These are phyloP conservation scores for Seminavis robusta DNA, from an alignment of 108 stramenopile species.

Conservation along the genomic window DNA sequence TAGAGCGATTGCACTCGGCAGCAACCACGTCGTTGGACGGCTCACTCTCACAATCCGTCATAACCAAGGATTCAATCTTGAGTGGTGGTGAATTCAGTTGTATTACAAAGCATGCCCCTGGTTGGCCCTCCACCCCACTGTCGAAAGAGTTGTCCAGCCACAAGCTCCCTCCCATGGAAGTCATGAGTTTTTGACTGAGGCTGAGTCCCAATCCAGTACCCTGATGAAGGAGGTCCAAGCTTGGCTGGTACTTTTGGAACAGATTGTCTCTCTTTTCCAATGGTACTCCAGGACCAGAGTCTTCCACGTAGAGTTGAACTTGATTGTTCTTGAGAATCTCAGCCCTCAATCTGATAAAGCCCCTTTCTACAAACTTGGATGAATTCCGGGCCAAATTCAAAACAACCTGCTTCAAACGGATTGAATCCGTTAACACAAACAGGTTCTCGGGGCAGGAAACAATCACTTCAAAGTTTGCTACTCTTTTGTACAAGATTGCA, in stretches of 20 bases:
- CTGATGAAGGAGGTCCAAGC: constrained; percentile 23
- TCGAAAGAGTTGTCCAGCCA: constrained; percentile 27
- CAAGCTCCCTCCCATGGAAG: constrained; percentile 49
- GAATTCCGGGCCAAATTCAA: constrained; percentile 45
- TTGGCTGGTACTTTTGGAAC: constrained; percentile 37
- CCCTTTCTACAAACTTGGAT: constrained; percentile 44
- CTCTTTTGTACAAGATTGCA: constrained; percentile 28
- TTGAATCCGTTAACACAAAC: constrained; percentile 33
- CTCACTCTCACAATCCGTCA: no score
- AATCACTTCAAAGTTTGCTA: constrained; percentile 11
- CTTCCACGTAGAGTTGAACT: constrained; percentile 21
- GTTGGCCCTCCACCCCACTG: constrained; percentile 7
- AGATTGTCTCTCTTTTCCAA: constrained; percentile 20
- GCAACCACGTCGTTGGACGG: no score
- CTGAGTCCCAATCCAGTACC: constrained; percentile 45
- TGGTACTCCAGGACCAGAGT: constrained; percentile 47
- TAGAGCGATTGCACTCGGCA: no score
- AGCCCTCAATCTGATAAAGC: constrained; percentile 47
- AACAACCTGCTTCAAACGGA: constrained; percentile 53
- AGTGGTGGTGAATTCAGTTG: background rate
- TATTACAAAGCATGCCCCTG: constrained; percentile 11
- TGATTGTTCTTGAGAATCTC: constrained; percentile 6
- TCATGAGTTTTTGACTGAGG: constrained; percentile 41
- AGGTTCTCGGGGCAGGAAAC: constrained; percentile 41
- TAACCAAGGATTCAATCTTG: no score